Conservation (phyloP, 768 basidiomycete species). For the Auricularia heimuer region DNA sequence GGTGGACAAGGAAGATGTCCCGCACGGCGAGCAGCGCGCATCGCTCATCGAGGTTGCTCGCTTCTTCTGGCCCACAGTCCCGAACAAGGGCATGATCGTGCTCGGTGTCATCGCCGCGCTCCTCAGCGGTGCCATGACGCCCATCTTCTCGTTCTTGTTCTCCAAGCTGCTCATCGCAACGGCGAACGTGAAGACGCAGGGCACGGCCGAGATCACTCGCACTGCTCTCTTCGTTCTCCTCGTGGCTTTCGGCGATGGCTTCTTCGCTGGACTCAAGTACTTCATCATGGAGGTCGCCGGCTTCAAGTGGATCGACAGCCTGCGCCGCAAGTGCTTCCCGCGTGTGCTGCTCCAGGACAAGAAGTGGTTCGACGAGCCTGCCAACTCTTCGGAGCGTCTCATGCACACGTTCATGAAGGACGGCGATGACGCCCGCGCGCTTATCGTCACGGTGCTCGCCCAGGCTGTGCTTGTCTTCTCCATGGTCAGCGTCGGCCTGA, state of each 20-base stretch:
- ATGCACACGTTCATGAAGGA: conserved; percentile 79
- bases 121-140: conserved; percentile 74
- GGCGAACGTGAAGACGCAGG: conserved; percentile 57
- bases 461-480: conserved; percentile 63
- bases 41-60: conserved; percentile 42
- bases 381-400: conserved; percentile 49
- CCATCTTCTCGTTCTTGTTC: conserved; percentile 85
- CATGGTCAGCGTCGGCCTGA: conserved; percentile 75
- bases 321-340: conserved; percentile 48
- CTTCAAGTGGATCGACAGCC: conserved; percentile 59
- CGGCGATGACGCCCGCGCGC: conserved; percentile 72
- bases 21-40: conserved; percentile 1
- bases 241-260: conserved; percentile 65
- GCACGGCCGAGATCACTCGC: conserved; percentile 53
- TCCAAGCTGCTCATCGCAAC: conserved; percentile 71
- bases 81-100: conserved; percentile 59
- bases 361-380: conserved; percentile 69
- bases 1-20: not conserved
- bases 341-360: conserved; percentile 73
- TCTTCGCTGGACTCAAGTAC: conserved; percentile 67
- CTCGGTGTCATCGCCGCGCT: conserved; percentile 63
- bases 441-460: conserved; percentile 63
- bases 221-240: conserved; percentile 34
- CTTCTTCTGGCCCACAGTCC: conserved; percentile 58
- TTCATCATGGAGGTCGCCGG: conserved; percentile 68